These are phyloP conservation scores for Setomelanomma holmii DNA, from an alignment of 2,329 filamentous ascomycete genomes.

Conservation along the genomic window DNA sequence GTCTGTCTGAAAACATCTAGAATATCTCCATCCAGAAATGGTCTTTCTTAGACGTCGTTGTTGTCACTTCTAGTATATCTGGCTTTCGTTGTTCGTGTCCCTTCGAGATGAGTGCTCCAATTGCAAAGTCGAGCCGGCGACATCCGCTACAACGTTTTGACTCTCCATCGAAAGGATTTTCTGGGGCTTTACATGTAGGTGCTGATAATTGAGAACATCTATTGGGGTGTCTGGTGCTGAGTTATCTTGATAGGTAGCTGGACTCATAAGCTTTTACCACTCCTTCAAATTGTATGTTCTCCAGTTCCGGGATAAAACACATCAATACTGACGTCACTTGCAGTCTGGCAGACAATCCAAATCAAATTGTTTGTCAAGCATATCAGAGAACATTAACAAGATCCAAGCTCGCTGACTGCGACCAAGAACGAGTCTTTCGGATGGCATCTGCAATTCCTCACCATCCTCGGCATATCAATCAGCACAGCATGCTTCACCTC, in stretches of 20 bases:
- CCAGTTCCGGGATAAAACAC: background rate
- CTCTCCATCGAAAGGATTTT: conserved; percentile 70
- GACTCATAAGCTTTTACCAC: conserved; percentile 54
- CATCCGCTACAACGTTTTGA: conserved; percentile 72
- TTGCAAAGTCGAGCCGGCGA: conserved; percentile 35
- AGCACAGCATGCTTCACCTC: conserved; percentile 67
- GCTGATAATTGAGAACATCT: background rate
- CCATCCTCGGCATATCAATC: conserved; percentile 72
- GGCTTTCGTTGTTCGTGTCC: too few species aligned
- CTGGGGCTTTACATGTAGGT: conserved; percentile 66
- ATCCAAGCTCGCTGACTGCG: too few species aligned
- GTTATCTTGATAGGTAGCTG: conserved; percentile 35
- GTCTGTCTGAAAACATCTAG: background rate
- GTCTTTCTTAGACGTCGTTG: background rate
- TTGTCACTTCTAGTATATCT: too few species aligned
- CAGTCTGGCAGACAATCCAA: conserved; percentile 41
- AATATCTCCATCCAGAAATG: background rate
- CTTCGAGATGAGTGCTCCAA: conserved; percentile 20
- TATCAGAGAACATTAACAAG: background rate
- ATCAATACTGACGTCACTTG: conserved; percentile 24
- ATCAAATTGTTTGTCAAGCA: conserved; percentile 29
- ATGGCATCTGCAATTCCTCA: conserved; percentile 75
- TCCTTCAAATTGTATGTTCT: conserved; percentile 51
- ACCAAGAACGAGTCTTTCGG: conserved; percentile 68
- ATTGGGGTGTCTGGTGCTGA: background rate